These are phyloP conservation scores for Colletotrichum sojae DNA, from an alignment of 2,329 filamentous ascomycete species.

Conservation along the genomic window DNA sequence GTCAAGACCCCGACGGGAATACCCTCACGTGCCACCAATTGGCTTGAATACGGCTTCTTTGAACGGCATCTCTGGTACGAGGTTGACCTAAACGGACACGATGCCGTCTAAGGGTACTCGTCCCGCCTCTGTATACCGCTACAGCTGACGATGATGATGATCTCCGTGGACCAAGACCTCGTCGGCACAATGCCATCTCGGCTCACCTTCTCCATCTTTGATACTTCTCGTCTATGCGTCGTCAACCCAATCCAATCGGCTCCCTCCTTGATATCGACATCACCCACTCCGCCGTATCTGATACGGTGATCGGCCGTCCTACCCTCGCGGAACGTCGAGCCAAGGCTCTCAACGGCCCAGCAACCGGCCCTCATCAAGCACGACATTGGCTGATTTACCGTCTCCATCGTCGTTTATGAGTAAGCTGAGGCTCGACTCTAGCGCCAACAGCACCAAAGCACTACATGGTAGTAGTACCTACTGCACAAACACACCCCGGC, in stretches of 20 bases:
- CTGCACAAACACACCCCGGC: not conserved
- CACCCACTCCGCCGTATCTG: constrained; percentile 5
- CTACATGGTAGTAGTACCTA: too few species aligned
- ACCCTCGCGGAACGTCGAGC: not conserved
- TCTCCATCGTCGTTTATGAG: constrained; percentile 16
- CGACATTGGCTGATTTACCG: constrained; percentile 19
- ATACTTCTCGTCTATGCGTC: too few species aligned
- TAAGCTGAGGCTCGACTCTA: constrained; percentile 30
- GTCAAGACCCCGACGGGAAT: not conserved
- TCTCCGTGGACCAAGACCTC: not conserved
- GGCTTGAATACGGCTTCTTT: too few species aligned
- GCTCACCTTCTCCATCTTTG: constrained; percentile 2
- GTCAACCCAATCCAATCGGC: not conserved
- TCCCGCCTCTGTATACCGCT: not conserved
- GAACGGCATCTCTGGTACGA: too few species aligned
- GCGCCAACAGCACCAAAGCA: constrained; percentile 1
- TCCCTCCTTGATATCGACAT: not conserved
- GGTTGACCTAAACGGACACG: too few species aligned
- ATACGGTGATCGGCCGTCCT: constrained; percentile 12
- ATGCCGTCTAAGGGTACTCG: not conserved
- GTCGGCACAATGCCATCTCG: constrained; percentile 2
- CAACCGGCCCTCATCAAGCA: not conserved
- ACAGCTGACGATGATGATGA: not conserved
- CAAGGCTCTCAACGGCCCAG: not conserved
- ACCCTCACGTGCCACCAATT: not conserved